Base-by-base conservation (phyloP, 148 eudicot genomes). In the Cornus suecica region DNA sequence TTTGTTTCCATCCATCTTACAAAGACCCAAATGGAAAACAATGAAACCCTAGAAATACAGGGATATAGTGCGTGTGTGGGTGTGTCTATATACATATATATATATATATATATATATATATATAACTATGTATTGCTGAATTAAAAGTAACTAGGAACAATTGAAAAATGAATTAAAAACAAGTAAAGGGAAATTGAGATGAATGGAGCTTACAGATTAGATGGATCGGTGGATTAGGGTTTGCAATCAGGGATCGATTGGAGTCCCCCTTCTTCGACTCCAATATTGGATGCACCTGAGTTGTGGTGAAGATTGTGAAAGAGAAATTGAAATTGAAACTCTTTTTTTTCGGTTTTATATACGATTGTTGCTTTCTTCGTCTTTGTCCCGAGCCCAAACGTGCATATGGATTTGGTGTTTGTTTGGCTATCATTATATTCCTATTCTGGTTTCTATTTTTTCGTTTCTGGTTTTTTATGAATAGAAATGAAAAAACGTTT, bases 1-100 rank as follows among this genome's bases (percentile, higher is more conserved):
- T 77, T 84, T 87, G 80, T 87, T 87, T 1, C 90, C 88, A 73
- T 87, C 90, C 90, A 87, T 87, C 24, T 45, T 34, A 7, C 24
- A 45, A 13, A 25, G 24, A 69, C 56, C 11, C 1, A 78, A 71
- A 64, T 26, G 4, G 42, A 26, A 26, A 30, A 15, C 8, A 41
- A 28, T 45, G 10, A 29, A 76, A 31, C 25, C 16, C 66, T 15
- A 54, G 13, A 58, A 32, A 26, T 25, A 9, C 5, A n/a, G 11
- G 42, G 42, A 6, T 37, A 37, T 37, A 37, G 42, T 37, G 7
- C 9, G 9, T 37, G 42, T 37, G n/a, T n/a, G n/a, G n/a, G n/a
- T n/a, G n/a, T n/a, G n/a, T n/a, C n/a, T n/a, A n/a, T n/a, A n/a
- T n/a, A n/a, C n/a, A n/a, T n/a, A n/a, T n/a, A n/a, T n/a, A n/a